Conservation (phyloP, 106 monocot genomes). For the Dioscorea alata region DNA sequence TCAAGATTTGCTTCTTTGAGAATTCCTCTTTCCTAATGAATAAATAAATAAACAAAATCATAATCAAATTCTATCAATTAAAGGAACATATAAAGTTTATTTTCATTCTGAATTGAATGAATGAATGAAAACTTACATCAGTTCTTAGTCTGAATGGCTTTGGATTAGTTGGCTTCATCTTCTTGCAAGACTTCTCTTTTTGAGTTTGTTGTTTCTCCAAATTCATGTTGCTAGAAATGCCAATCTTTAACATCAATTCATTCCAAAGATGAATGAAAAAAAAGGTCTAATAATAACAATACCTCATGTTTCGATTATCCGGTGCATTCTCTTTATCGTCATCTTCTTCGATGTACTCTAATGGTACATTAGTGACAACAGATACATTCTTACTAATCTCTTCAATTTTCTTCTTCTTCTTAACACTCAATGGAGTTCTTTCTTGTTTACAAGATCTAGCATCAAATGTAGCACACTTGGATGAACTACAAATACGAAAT, state of each 20-base stretch:
- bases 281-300: neutral
- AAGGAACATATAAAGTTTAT: too few relatives aligned
- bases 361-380: neutral
- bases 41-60: neutral
- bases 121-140: constrained; percentile 2
- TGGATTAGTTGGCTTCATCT: constrained; percentile 1
- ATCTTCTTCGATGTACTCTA: neutral
- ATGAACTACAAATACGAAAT: neutral
- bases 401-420: neutral
- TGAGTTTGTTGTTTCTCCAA: neutral
- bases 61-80: too few relatives aligned
- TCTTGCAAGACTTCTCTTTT: constrained; percentile 2
- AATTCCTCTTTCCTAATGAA: constrained; percentile 11
- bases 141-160: constrained; percentile 15
- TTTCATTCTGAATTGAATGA: too few relatives aligned
- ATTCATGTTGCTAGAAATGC: neutral
- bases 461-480: neutral
- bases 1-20: constrained; percentile 12
- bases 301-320: neutral
- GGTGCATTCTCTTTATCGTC: constrained; percentile 12
- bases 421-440: neutral
- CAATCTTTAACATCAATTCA: neutral
- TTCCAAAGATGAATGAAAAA: neutral
- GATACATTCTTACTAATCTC: neutral
- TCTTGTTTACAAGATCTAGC: neutral